phyloP scores from a whole-genome alignment of 2,329 filamentous ascomycete species.

The Ascochyta koolunga region DNA sequence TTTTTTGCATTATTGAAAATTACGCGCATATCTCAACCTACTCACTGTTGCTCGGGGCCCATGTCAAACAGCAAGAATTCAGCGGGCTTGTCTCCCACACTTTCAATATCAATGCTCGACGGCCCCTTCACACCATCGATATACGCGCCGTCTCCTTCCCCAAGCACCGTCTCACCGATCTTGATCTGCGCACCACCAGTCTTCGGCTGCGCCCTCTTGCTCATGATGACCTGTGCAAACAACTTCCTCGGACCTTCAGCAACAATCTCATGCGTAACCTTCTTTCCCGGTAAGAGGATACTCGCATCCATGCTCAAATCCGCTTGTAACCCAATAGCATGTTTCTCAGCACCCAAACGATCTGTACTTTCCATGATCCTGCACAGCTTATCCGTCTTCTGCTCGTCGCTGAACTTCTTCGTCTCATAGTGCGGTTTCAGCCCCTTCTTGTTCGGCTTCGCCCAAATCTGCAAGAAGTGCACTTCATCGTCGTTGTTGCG shows the following conservation, averaged over 20 bases:
- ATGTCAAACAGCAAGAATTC: conserved; percentile 60
- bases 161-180: conserved; percentile 69
- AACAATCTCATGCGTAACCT: conserved; percentile 76
- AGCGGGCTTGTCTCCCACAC: conserved; percentile 53
- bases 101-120: conserved; percentile 54
- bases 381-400: conserved; percentile 73
- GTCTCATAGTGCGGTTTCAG: conserved; percentile 80
- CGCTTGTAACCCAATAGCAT: conserved; percentile 78
- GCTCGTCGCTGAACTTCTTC: conserved; percentile 71
- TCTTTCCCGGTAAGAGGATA: conserved; percentile 69
- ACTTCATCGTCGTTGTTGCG: conserved; percentile 73
- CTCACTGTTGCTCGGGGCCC: conserved; percentile 41
- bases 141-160: conserved; percentile 83
- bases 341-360: conserved; percentile 67
- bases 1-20: not conserved
- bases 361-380: conserved; percentile 78
- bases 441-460: conserved; percentile 74
- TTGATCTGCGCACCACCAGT: conserved; percentile 73
- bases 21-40: not conserved
- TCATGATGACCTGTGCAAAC: conserved; percentile 82
- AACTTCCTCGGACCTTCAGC: conserved; percentile 70
- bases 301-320: conserved; percentile 84
- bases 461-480: conserved; percentile 92
- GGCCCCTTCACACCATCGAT: conserved; percentile 60
- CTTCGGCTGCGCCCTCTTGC: conserved; percentile 59